phyloP scores from a whole-genome alignment of 768 basidiomycete species.

The Hypholoma sublateritium region DNA sequence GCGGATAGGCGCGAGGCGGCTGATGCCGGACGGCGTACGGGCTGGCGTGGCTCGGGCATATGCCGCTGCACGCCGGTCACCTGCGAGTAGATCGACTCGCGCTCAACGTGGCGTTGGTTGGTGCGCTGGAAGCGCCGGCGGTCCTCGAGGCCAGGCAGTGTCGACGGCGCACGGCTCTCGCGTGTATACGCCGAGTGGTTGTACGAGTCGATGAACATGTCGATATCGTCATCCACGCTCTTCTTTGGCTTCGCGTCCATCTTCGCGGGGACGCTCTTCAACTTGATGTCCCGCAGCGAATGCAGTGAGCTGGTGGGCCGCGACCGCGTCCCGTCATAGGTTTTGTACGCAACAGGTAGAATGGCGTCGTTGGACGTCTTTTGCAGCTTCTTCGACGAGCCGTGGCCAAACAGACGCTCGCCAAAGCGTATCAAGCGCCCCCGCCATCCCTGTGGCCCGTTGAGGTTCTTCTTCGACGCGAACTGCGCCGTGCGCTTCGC shows the following conservation, averaged over 20 bases:
- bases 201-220: conserved; percentile 52
- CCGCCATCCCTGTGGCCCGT: conserved; percentile 53
- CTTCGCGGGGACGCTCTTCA: conserved; percentile 45
- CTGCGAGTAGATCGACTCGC: conserved; percentile 62
- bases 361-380: conserved; percentile 16
- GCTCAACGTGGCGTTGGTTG: conserved; percentile 22
- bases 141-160: conserved; percentile 37
- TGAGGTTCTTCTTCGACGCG: conserved; percentile 55
- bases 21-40: conserved; percentile 45
- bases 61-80: conserved; percentile 61
- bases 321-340: conserved; percentile 17
- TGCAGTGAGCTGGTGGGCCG: conserved; percentile 12
- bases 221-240: conserved; percentile 53
- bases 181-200: conserved; percentile 43
- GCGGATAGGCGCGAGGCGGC: conserved; percentile 19
- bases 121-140: conserved; percentile 19
- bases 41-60: conserved; percentile 73
- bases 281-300: conserved; percentile 42
- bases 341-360: conserved; percentile 23
- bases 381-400: conserved; percentile 22
- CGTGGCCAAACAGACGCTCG: conserved; percentile 56
- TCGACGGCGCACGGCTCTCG: conserved; percentile 39
- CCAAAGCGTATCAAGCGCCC: conserved; percentile 55
- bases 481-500: conserved; percentile 67
- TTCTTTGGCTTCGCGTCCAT: conserved; percentile 28